Base-by-base conservation (phyloP, 768 basidiomycete genomes). In the Tricholoma terreum region DNA sequence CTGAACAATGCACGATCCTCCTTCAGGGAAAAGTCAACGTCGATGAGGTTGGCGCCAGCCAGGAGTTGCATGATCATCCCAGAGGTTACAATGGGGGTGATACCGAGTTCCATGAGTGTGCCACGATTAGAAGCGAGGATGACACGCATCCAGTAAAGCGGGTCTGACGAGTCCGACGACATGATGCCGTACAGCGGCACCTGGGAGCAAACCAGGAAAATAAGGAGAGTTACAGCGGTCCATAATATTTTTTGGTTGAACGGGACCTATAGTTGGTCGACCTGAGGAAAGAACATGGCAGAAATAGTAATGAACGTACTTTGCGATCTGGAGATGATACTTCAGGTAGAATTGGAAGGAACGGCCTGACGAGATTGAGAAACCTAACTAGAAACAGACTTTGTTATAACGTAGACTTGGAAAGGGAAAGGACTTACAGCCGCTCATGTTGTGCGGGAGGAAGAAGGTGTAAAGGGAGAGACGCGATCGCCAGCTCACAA, bases 61-160 rank as follows among this genome's bases (percentile, higher is more conserved):
- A 99, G 82, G 43, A 99, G 87, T 75, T 99, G 97, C 92, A 99
- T 98, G 74, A 98, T 99, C 96, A 98, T 98, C 67, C 97, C 97
- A 52, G 90, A 92, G 9, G 97, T 99, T 71, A 98, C 85, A 69
- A 98, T 97, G 38, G 97, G 97, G 27, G 87, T 95, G 66, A 98
- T 98, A 58, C 97, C 96, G 59, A 99, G 86, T 75, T 99, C 97
- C 97, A 99, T 99, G 60, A 98, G 87, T 1, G 97, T 98, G 61
- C 97, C 97, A 58, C 96, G 85, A 78, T 98, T 98, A 6, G 94
- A 97, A 21, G 97, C 96, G 59, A 99, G 85, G 76, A 99, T 98
- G 78, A 96, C 96, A 75, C 96, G 92, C 90, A 98, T 94, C 97
- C 96, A 98, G 80, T 97, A 98, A 42, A 99, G 86, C 12, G 97